Evolutionary conservation across 108 stramenopile genomes (phyloP).

Genomic region (Conticribra guillardii): DNA sequence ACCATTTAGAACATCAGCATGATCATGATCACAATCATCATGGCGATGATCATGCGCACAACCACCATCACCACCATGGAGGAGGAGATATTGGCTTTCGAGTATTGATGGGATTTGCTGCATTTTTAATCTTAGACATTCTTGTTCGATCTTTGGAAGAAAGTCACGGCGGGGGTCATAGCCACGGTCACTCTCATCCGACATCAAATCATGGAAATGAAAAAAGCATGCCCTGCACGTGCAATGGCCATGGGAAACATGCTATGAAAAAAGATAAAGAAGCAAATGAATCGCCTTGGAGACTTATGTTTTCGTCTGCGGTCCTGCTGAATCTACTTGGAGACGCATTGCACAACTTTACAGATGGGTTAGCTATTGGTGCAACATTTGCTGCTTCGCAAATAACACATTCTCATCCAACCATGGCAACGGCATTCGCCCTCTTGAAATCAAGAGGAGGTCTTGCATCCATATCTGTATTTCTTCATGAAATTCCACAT

Average conservation of each 20-base stretch:
- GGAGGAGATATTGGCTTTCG: conserved; percentile 64
- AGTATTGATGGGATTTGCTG: conserved; percentile 69
- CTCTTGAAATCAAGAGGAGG: conserved; percentile 72
- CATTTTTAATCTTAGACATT: conserved; percentile 78
- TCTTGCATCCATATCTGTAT: conserved; percentile 76
- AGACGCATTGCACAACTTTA: conserved; percentile 89
- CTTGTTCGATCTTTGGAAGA: conserved; percentile 61
- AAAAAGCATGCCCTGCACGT: neutral
- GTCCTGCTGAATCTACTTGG: conserved; percentile 82
- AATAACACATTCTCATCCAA: conserved; percentile 20
- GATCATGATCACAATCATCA: conserved; percentile 9
- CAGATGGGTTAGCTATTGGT: conserved; percentile 87
- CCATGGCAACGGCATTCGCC: conserved; percentile 36
- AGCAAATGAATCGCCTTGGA: conserved; percentile 16
- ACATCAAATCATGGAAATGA: conserved; percentile 10
- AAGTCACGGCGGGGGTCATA: conserved; percentile 9
- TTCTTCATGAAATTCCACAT: conserved; percentile 92
- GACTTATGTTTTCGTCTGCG: conserved; percentile 41
- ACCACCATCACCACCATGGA: conserved; percentile 14
- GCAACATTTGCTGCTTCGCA: conserved; percentile 66
- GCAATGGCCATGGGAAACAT: conserved; percentile 7
- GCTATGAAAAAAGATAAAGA: conserved; percentile 10
- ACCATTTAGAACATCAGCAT: conserved; percentile 3
- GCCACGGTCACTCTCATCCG: conserved; percentile 41
- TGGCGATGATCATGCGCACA: neutral